Base-by-base conservation (phyloP, 148 eudicot species). In the Rhododendron vialii region DNA sequence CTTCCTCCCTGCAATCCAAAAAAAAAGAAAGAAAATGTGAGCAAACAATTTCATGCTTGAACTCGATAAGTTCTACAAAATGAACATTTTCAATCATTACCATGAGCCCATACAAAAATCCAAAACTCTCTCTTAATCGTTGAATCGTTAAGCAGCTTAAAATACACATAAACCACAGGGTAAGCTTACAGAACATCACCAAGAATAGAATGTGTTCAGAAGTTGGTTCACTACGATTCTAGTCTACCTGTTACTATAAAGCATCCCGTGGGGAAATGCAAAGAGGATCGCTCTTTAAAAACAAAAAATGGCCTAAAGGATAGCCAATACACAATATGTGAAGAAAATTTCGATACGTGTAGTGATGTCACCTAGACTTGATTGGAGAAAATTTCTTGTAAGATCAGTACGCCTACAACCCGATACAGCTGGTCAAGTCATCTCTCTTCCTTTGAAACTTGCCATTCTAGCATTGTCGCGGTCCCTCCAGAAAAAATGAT, bases 401-500 rank as follows among this genome's bases (percentile, higher is more conserved):
- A 79, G 24, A 79, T 11, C 4, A 48, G 5, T 79, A 4, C 0
- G 22, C 73, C 48, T 36, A 59, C 7, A 36, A 3, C 24, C 13
- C 4, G 30, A 83, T n/a, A 17, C 73, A 67, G 41, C 83, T 47
- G 48, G 79, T 89, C 86, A 91, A 36, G 84, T 90, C 92, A 91
- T 96, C 84, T 91, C 94, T 33, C 84, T 91, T 82, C 94, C 98
- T 77, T 94, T 96, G 12, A 86, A 57, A 87, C 88, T 90, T 22
- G 94, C 96, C 76, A 90, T 53, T 85, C 93, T 94, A 20, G 94
- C 98, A 88, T 85, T 93, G 55, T 95, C 96, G 1, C 98, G 89
- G 80, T 95, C 98, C 22, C 85, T 85, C 86, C 91, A 91, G 84
- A 95, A 96, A 15, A 90, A 87, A 87, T 91, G 87, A 88, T 96